These are phyloP conservation scores for Exophiala xenobiotica DNA, from an alignment of 2,329 filamentous ascomycete species.

Conservation along the genomic window DNA sequence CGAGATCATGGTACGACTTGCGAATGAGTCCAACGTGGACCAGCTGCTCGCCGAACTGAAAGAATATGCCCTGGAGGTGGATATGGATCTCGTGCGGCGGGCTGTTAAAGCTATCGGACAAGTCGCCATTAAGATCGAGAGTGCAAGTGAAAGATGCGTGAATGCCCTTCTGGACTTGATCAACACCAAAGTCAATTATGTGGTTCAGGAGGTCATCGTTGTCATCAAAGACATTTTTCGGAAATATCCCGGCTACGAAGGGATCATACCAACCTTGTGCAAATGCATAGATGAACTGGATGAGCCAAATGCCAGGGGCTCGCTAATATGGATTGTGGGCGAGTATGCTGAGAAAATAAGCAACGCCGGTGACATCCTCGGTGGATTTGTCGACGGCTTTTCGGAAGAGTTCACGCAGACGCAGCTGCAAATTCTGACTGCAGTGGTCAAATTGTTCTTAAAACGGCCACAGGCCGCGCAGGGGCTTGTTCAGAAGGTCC, in stretches of 20 bases:
- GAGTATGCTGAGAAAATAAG: conserved; percentile 99
- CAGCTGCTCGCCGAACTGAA: conserved; percentile 91
- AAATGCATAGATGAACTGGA: conserved; percentile 96
- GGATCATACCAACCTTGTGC: conserved; percentile 94
- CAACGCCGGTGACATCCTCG: conserved; percentile 93
- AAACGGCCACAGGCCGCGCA: conserved; percentile 95
- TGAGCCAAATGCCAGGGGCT: conserved; percentile 84
- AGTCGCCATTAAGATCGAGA: conserved; percentile 97
- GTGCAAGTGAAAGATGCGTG: conserved; percentile 90
- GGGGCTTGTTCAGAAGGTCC: conserved; percentile 86
- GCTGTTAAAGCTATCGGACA: conserved; percentile 96
- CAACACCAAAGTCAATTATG: conserved; percentile 97
- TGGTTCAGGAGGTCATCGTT: conserved; percentile 97
- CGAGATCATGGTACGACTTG: conserved; percentile 99
- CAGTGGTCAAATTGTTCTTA: conserved; percentile 94
- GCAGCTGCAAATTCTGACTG: conserved; percentile 96
- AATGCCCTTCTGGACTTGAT: conserved; percentile 91
- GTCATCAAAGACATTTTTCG: conserved; percentile 98
- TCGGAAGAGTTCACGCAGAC: conserved; percentile 97
- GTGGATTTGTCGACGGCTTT: conserved; percentile 89
- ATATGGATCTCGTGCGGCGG: conserved; percentile 97
- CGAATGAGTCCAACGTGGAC: conserved; percentile 94
- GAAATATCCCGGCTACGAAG: conserved; percentile 96
- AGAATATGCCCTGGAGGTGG: conserved; percentile 95
- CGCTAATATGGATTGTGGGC: conserved; percentile 97